Evolutionary conservation across 2,329 filamentous ascomycete species (phyloP), one percentile per base, ranked within the genome.

Genomic region (Venturia pyrina): DNA sequence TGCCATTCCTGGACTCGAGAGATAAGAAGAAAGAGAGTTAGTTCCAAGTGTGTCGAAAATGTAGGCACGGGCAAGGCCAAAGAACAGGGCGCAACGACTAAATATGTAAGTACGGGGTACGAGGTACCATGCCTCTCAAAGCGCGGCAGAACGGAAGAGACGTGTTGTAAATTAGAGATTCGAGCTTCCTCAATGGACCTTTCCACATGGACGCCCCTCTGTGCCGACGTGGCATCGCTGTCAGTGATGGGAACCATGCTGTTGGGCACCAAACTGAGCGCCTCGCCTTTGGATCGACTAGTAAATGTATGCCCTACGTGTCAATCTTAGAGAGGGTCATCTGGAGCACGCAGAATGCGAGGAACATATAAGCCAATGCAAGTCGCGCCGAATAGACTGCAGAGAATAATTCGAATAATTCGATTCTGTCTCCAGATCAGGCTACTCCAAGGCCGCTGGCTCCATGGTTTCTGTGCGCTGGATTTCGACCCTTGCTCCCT

Each of bases 201-300:
- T 28, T 28, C 28, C 28, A 37, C 53, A 59, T 19, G 15, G 53
- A 59, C 53, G 28, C 28, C 53, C 28, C 53, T 59, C 53, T 34
- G 53, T 37, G 53, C 37, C 53, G 53, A 59, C 53, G 53, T 59
- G 53, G 53, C 53, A 59, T 59, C 32, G 53, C 32, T 37, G 15
- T 40, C 7, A 11, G 53, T 59, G 53, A 59, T 59, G 53, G 17
- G 53, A 59, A 59, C 32, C 53, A 59, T 59, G 53, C 32, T 59
- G 53, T 59, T 59, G 53, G 53, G 53, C 53, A 59, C 53, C 53
- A 59, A 59, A 59, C 15, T 37, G 53, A 37, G 53, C 53, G 53
- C 53, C 53, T 59, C 53, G 53, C 53, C 53, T 37, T 37, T 37
- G 28, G 32, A 59, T 37, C 19, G 53, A 37, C 53, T 59, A 59